phyloP scores from a whole-genome alignment of 768 basidiomycete genomes.

The Lactarius psammicola region DNA sequence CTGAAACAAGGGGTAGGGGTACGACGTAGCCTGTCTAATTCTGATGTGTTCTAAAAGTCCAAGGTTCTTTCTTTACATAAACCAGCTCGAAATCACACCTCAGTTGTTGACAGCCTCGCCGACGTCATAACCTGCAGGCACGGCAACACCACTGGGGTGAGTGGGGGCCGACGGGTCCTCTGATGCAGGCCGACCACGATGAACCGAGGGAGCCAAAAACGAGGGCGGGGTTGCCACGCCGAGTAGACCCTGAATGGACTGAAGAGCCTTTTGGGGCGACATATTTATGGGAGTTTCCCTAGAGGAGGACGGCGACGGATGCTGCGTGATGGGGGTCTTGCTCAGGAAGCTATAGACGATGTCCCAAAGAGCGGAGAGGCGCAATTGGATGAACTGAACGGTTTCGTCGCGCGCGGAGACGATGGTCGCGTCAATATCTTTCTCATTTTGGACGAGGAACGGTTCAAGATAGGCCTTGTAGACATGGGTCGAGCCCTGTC shows the following conservation, averaged over 20 bases:
- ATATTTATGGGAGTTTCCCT: slow-evolving; percentile 9
- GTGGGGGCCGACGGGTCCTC: background rate
- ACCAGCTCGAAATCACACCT: background rate
- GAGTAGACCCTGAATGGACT: slow-evolving; percentile 12
- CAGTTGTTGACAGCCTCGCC: background rate
- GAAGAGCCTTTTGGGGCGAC: slow-evolving; percentile 26
- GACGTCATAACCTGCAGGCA: slow-evolving; percentile 11
- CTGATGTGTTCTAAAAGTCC: background rate
- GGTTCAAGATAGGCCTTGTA: slow-evolving; percentile 61
- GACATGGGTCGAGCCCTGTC: slow-evolving; percentile 64
- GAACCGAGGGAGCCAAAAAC: background rate
- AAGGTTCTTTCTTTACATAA: background rate
- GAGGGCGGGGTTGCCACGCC: background rate
- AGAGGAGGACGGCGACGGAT: slow-evolving; percentile 12
- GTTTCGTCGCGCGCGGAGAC: slow-evolving; percentile 51
- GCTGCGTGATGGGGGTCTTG: slow-evolving; percentile 35
- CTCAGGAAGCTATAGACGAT: slow-evolving; percentile 45
- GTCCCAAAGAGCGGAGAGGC: slow-evolving; percentile 49
- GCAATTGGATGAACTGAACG: slow-evolving; percentile 54
- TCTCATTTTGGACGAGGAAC: slow-evolving; percentile 58
- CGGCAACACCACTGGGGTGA: background rate
- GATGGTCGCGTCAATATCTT: slow-evolving; percentile 58
- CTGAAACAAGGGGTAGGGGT: background rate
- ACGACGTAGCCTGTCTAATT: background rate
- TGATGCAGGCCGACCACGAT: background rate